phyloP scores from a whole-genome alignment of 176 grass and related monocot genomes.

The Echinochloa phyllopogon region DNA sequence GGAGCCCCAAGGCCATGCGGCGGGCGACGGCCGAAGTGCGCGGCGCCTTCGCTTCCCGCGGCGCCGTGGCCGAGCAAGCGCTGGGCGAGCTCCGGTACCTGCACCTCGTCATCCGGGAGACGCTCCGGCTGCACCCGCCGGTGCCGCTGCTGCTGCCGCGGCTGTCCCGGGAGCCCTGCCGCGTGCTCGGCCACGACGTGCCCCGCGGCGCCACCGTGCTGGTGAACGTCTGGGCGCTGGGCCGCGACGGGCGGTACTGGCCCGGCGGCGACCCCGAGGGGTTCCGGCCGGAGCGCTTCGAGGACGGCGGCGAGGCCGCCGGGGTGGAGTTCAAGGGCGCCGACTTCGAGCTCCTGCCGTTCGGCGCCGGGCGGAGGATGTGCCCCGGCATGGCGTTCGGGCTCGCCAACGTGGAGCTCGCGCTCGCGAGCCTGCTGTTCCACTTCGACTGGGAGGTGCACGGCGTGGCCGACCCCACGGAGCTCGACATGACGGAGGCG shows the following conservation, averaged over 20 bases:
- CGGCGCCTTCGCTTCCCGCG: constrained; percentile 24
- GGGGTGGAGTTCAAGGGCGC: constrained; percentile 45
- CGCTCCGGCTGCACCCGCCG: constrained; percentile 59
- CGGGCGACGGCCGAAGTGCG: constrained; percentile 62
- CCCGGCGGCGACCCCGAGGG: constrained; percentile 37
- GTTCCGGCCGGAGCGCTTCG: constrained; percentile 56
- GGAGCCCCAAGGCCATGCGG: constrained; percentile 45
- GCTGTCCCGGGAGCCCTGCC: constrained; percentile 33
- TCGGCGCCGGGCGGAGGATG: constrained; percentile 59
- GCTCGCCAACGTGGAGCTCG: constrained; percentile 56
- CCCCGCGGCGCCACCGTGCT: constrained; percentile 48
- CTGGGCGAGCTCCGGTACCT: constrained; percentile 49
- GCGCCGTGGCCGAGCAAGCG: constrained; percentile 18
- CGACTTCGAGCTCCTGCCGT: constrained; percentile 58
- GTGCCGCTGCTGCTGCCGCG: constrained; percentile 64
- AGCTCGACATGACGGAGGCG: constrained; percentile 51
- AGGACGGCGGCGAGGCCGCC: background rate
- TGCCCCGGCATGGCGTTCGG: constrained; percentile 56
- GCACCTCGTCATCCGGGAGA: constrained; percentile 64
- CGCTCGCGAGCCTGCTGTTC: constrained; percentile 49
- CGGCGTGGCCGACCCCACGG: background rate
- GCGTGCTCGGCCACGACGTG: constrained; percentile 57
- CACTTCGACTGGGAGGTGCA: constrained; percentile 62
- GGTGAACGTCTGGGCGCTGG: constrained; percentile 68
- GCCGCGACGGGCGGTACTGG: constrained; percentile 62